phyloP scores from a whole-genome alignment of 164 flowering plant species.

The Aristolochia californica region DNA sequence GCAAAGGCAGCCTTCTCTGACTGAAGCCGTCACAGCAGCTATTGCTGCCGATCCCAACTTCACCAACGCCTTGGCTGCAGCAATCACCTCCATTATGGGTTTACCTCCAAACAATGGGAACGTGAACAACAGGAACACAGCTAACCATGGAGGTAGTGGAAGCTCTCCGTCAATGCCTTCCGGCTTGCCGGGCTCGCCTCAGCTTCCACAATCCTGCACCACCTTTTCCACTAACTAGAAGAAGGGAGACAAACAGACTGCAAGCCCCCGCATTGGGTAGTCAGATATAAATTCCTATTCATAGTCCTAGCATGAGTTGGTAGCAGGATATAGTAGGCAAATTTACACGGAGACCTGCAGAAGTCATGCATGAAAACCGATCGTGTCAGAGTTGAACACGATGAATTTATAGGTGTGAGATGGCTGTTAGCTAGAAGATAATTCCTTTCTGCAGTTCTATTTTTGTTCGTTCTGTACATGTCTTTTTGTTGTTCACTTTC shows the following conservation, averaged over 20 bases:
- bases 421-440: too few species aligned
- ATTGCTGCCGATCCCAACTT: constrained; percentile 43
- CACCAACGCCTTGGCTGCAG: constrained; percentile 43
- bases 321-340: too few species aligned
- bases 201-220: constrained; percentile 43
- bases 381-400: too few species aligned
- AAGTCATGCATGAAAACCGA: too few species aligned
- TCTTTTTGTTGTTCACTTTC: too few species aligned
- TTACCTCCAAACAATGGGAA: neutral
- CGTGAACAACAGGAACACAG: neutral
- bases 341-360: too few species aligned
- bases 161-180: neutral
- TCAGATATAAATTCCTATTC: neutral
- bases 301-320: neutral
- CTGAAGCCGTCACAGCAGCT: constrained; percentile 35
- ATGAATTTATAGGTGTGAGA: too few species aligned
- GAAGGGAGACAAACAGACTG: neutral
- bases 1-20: constrained; percentile 19
- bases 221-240: constrained; percentile 30
- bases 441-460: too few species aligned
- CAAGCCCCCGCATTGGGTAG: neutral
- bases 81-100: constrained; percentile 30
- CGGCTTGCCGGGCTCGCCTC: constrained; percentile 27
- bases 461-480: too few species aligned
- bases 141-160: neutral